Percentiles rank a stretch among this genome's conserved stretches.
phyloP scores from a whole-genome alignment of 2,329 filamentous ascomycete species.

The Colletotrichum camelliae region DNA sequence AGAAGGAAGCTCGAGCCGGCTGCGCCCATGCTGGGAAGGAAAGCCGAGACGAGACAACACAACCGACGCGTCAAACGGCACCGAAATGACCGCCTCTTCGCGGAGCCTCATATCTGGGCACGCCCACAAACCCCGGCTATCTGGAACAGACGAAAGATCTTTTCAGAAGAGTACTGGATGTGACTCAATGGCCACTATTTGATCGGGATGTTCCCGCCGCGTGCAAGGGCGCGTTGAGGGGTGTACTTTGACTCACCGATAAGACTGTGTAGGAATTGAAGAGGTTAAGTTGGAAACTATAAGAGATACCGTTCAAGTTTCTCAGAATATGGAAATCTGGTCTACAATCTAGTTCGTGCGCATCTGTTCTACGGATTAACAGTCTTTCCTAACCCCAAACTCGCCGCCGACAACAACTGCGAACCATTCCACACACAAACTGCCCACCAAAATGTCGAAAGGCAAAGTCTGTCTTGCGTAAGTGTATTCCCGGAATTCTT shows the following conservation, averaged over 20 bases:
- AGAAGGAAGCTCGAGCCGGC: neutral
- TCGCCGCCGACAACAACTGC: neutral
- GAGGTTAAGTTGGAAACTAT: neutral
- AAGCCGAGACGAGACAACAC: neutral
- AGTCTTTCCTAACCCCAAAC: neutral
- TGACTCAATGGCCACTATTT: accelerated
- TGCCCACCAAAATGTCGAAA: neutral
- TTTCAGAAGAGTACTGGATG: accelerated
- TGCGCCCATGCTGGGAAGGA: neutral
- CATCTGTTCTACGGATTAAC: neutral
- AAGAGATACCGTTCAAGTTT: neutral
- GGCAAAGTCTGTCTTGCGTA: constrained; percentile 10
- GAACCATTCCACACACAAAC: neutral
- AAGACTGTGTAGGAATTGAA: neutral
- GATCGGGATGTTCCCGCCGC: neutral
- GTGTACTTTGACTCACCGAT: neutral
- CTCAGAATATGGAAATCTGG: neutral
- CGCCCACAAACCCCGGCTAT: neutral
- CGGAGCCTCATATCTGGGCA: neutral
- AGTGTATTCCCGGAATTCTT: neutral
- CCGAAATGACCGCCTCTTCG: neutral
- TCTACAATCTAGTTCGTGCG: neutral
- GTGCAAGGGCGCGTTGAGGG: neutral
- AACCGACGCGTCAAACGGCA: neutral
- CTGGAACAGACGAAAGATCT: neutral